A percentile compares a stretch with the other conserved stretches of the same genome.
These are phyloP conservation scores for Omphalotus olearius DNA, from an alignment of 1,284 basidiomycete genomes.

Conservation along the genomic window DNA sequence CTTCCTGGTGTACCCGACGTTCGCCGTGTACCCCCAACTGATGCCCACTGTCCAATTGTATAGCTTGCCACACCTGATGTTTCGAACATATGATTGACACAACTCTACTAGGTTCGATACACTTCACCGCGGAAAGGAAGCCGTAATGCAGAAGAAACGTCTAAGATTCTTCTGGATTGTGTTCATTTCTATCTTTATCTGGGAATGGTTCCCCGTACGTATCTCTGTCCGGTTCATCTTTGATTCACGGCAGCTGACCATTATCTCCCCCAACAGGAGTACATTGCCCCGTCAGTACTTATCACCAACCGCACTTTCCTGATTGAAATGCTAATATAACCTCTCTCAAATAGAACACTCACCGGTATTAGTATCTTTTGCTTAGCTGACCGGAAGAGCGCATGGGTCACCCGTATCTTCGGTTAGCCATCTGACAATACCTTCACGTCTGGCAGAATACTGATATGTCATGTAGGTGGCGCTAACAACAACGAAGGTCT, in stretches of 20 bases:
- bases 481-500: conserved; percentile 9
- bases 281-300: conserved; percentile 15
- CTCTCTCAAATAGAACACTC: conserved; percentile 30
- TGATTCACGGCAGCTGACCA: neutral
- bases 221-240: neutral
- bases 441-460: neutral
- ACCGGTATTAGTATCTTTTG: conserved; percentile 59
- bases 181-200: conserved; percentile 46
- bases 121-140: conserved; percentile 46
- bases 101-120: conserved; percentile 20
- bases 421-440: conserved; percentile 15
- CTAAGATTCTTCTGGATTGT: conserved; percentile 55
- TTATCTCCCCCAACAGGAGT: conserved; percentile 10
- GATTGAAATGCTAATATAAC: neutral
- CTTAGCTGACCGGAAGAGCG: conserved; percentile 44
- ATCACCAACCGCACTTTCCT: neutral
- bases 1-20: conserved; percentile 42
- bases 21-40: conserved; percentile 37
- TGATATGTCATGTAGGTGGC: conserved; percentile 17
- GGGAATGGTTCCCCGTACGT: conserved; percentile 40
- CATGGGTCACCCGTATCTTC: conserved; percentile 58
- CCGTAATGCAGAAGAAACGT: conserved; percentile 47
- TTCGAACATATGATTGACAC: neutral
- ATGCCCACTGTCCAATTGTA: conserved; percentile 47
- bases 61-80: neutral